These are phyloP conservation scores for Cordyceps javanica DNA, from an alignment of 2,329 filamentous ascomycete genomes.

Conservation along the genomic window DNA sequence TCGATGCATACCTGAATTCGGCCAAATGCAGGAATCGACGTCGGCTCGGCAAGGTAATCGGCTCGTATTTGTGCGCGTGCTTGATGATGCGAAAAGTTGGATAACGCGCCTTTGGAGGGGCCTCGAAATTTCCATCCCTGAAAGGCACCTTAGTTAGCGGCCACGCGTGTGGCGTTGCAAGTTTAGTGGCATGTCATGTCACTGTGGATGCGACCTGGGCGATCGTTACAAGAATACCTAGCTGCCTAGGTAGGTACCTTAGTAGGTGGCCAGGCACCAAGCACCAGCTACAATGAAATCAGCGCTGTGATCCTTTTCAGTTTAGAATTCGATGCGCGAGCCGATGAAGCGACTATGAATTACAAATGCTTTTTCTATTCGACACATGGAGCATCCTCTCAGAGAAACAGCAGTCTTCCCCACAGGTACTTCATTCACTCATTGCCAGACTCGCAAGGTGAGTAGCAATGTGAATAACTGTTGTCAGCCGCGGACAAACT, in stretches of 20 bases:
- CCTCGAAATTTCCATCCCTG: constrained; percentile 10
- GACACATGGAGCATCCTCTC: too few relatives aligned
- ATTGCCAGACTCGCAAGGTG: too few relatives aligned
- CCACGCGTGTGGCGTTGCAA: not conserved
- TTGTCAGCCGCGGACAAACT: not conserved
- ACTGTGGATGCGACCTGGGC: not conserved
- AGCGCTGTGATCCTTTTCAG: too few relatives aligned
- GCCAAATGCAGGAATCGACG: not conserved
- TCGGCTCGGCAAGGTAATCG: not conserved
- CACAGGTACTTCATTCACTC: too few relatives aligned
- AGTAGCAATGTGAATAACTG: not conserved
- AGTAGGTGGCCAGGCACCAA: too few relatives aligned
- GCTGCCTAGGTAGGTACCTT: too few relatives aligned
- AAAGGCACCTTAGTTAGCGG: too few relatives aligned
- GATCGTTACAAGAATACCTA: not conserved
- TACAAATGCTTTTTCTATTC: too few relatives aligned
- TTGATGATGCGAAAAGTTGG: constrained; percentile 4
- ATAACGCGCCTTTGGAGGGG: constrained; percentile 10
- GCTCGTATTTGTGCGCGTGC: not conserved
- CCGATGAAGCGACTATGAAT: too few relatives aligned
- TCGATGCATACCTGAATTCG: constrained; percentile 2
- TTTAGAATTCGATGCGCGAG: too few relatives aligned
- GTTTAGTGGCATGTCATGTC: constrained; percentile 3
- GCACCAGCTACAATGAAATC: too few relatives aligned
- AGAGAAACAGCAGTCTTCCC: too few relatives aligned